Conservation (phyloP, 2,329 filamentous ascomycete species). For the Ascochyta clinopodiicola region DNA sequence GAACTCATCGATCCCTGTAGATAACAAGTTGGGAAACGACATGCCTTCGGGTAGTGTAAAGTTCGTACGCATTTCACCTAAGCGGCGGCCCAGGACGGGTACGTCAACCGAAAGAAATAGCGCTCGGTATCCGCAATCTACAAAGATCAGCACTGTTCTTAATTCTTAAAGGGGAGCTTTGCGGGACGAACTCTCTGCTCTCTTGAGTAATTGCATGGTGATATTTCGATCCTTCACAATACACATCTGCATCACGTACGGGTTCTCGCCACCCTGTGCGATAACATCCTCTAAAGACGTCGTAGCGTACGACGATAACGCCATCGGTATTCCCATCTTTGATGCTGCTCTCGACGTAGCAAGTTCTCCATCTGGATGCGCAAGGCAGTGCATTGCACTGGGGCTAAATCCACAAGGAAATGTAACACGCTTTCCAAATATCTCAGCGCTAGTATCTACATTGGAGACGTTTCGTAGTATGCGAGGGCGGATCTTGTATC, state of each 20-base stretch:
- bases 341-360: constrained; percentile 66
- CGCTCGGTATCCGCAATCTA: constrained; percentile 54
- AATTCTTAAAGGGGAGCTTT: neutral
- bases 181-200: constrained; percentile 50
- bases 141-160: neutral
- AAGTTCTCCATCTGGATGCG: constrained; percentile 68
- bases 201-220: constrained; percentile 51
- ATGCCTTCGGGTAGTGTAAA: constrained; percentile 57
- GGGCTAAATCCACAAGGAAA: constrained; percentile 56
- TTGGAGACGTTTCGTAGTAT: constrained; percentile 44
- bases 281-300: constrained; percentile 71
- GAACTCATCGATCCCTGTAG: constrained; percentile 25
- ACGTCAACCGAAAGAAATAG: constrained; percentile 63
- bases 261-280: constrained; percentile 51
- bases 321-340: constrained; percentile 66
- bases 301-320: constrained; percentile 60
- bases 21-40: constrained; percentile 53
- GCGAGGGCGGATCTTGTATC: constrained; percentile 40
- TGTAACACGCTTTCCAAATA: constrained; percentile 43
- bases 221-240: constrained; percentile 57
- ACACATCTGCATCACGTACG: constrained; percentile 61
- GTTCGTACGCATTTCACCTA: constrained; percentile 62
- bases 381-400: constrained; percentile 69
- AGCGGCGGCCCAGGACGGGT: constrained; percentile 59
- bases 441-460: constrained; percentile 23